phyloP scores from a whole-genome alignment of 306 rosid species.

The Quercus glauca region DNA sequence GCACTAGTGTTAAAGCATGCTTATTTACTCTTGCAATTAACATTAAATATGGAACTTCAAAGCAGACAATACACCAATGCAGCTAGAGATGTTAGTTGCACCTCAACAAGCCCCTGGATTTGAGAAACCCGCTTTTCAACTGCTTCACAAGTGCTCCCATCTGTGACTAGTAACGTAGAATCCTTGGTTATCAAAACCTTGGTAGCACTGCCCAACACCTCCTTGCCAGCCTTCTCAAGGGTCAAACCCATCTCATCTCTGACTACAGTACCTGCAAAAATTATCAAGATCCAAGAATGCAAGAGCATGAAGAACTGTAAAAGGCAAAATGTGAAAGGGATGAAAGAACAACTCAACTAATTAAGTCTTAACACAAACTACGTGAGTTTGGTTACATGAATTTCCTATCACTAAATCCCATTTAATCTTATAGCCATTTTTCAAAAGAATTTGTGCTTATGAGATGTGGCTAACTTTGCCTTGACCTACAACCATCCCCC shows the following conservation, averaged over 20 bases:
- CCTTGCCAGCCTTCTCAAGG: conserved; percentile 57
- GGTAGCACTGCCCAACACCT: conserved; percentile 63
- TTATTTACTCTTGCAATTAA: neutral
- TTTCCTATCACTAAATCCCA: neutral
- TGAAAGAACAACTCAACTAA: neutral
- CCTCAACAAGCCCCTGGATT: conserved; percentile 69
- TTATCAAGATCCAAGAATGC: neutral
- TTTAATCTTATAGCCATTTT: neutral
- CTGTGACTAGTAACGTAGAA: conserved; percentile 80
- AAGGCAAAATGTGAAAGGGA: neutral
- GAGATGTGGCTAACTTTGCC: neutral
- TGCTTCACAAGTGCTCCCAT: conserved; percentile 59
- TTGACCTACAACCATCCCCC: neutral
- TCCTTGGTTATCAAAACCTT: conserved; percentile 76
- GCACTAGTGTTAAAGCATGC: neutral
- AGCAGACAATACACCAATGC: neutral
- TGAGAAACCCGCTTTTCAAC: conserved; percentile 76
- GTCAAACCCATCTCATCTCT: conserved; percentile 84
- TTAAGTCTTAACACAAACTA: neutral
- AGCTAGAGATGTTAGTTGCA: conserved; percentile 26
- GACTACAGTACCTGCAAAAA: conserved; percentile 68
- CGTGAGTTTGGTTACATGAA: neutral
- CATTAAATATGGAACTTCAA: neutral
- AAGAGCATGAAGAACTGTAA: conserved; percentile 14
- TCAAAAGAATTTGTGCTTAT: neutral